phyloP scores from a whole-genome alignment of 2,329 filamentous ascomycete species.

The Claviceps sp. region DNA sequence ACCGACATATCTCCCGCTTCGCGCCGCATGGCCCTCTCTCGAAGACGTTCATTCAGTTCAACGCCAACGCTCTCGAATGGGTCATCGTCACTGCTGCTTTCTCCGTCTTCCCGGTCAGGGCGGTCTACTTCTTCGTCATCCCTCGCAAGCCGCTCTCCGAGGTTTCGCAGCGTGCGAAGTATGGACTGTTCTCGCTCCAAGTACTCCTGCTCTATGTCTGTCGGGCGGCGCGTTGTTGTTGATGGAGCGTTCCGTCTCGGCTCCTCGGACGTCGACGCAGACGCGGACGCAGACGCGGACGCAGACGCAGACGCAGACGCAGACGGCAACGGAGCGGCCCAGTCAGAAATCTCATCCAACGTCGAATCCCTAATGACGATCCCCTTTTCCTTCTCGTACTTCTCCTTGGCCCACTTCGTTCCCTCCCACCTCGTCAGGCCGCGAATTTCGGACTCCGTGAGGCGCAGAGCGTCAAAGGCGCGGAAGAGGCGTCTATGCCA shows the following conservation, averaged over 20 bases:
- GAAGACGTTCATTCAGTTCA: constrained; percentile 49
- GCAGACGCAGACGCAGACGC: background rate
- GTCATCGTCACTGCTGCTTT: constrained; percentile 7
- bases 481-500: constrained; percentile 67
- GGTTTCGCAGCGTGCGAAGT: constrained; percentile 8
- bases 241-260: too few species aligned
- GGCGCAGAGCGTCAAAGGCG: constrained; percentile 55
- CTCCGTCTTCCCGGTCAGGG: constrained; percentile 9
- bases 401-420: constrained; percentile 69
- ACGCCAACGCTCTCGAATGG: constrained; percentile 43
- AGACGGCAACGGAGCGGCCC: constrained; percentile 21
- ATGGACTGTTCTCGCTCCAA: background rate
- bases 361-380: constrained; percentile 59
- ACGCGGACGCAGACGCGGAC: too few species aligned
- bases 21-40: constrained; percentile 48
- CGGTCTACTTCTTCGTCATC: constrained; percentile 1
- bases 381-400: constrained; percentile 64
- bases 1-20: constrained; percentile 45
- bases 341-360: constrained; percentile 52
- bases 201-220: constrained; percentile 7
- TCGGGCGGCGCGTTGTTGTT: constrained; percentile 1
- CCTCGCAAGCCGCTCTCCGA: constrained; percentile 1
- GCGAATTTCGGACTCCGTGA: constrained; percentile 59
- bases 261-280: background rate
- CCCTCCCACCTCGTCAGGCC: constrained; percentile 70